These are phyloP conservation scores for Curvularia sp. DNA, from an alignment of 2,329 filamentous ascomycete species.

Conservation along the genomic window DNA sequence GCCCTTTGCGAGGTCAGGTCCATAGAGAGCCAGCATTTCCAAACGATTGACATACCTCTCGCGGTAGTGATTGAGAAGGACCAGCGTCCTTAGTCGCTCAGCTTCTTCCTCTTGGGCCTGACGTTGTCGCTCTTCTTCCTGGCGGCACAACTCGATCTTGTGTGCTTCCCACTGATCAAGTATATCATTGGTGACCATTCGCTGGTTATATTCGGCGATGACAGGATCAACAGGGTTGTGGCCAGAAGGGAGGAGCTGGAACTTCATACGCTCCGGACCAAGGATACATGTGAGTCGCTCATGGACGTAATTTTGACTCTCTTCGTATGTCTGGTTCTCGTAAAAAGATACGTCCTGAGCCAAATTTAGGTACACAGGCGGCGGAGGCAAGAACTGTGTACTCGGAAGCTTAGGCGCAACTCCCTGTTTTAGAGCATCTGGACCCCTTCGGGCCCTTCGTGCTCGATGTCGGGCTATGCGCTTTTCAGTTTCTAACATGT, in stretches of 20 bases:
- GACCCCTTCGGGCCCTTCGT: neutral
- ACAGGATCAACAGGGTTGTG: slow-evolving; percentile 11
- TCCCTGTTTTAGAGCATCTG: too few relatives aligned
- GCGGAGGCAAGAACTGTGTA: neutral
- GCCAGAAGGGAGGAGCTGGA: slow-evolving; percentile 11
- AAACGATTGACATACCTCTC: slow-evolving; percentile 7
- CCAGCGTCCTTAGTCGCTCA: neutral
- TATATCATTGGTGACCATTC: neutral
- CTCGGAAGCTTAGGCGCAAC: neutral
- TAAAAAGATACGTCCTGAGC: neutral
- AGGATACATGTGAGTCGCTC: slow-evolving; percentile 10
- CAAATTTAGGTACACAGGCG: neutral
- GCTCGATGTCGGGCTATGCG: neutral
- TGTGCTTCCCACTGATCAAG: neutral
- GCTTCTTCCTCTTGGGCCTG: neutral
- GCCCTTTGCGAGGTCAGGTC: neutral
- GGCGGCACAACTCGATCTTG: neutral
- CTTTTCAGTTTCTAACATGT: neutral
- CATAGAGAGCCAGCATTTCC: slow-evolving; percentile 7
- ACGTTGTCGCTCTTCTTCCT: slow-evolving; percentile 2
- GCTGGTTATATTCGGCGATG: slow-evolving; percentile 13
- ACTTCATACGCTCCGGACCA: slow-evolving; percentile 12
- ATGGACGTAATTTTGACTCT: slow-evolving; percentile 6
- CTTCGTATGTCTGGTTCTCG: slow-evolving; percentile 9
- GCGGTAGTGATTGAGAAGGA: neutral